Percentiles rank a stretch among this genome's conserved stretches.
Conservation (phyloP, 129 eudicot species). For the Helichrysum umbraculigerum region DNA sequence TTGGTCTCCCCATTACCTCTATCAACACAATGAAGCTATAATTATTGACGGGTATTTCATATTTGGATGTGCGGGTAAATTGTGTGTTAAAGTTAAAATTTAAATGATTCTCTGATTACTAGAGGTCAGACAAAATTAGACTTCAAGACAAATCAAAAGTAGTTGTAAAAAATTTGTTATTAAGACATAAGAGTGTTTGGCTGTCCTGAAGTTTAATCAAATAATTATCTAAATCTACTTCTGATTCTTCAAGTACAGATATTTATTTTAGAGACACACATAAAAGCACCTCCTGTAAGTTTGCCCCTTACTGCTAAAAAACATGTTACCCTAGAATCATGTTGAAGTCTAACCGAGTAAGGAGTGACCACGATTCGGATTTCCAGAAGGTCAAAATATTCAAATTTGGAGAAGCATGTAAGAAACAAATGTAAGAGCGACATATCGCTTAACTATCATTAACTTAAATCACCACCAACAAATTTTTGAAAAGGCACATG, state of each 20-base stretch:
- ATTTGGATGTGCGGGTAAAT: neutral
- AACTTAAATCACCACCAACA: neutral
- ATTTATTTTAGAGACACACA: neutral
- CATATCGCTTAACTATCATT: neutral
- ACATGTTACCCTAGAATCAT: neutral
- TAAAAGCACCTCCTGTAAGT: neutral
- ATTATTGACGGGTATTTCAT: neutral
- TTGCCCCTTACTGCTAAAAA: neutral
- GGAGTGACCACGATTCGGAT: no score
- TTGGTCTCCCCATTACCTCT: constrained; percentile 47
- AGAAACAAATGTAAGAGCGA: neutral
- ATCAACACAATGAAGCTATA: constrained; percentile 9
- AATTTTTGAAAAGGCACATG: no score
- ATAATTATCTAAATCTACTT: neutral
- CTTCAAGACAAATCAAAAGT: neutral
- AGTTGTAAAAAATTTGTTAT: neutral
- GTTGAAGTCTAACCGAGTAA: no score
- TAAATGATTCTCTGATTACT: neutral
- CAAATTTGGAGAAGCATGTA: neutral
- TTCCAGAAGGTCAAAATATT: no score
- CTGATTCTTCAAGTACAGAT: neutral
- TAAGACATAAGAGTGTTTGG: neutral
- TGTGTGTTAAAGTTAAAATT: neutral
- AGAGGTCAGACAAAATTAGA: neutral
- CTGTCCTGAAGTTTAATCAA: neutral